A percentile compares a stretch with the other conserved stretches of the same genome.
Evolutionary conservation across 1,284 basidiomycete species (phyloP).

Genomic region (Fomitopsis schrenkii): DNA sequence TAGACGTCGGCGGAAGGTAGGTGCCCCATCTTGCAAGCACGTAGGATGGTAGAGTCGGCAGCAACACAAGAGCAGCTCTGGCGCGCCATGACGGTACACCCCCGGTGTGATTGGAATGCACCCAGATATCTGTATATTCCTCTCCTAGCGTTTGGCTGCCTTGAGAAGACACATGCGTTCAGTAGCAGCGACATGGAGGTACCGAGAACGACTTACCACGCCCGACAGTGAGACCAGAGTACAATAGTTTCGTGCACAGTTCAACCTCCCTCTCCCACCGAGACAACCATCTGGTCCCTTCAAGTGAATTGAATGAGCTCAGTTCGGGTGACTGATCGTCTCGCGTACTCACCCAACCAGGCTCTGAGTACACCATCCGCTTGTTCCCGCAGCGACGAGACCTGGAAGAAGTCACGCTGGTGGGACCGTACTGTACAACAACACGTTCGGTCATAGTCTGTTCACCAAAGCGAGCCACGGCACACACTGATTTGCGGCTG

Average conservation of each 20-base stretch:
- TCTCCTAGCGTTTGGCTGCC: slow-evolving; percentile 85
- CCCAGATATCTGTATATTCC: slow-evolving; percentile 88
- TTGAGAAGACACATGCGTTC: slow-evolving; percentile 21
- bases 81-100: slow-evolving; percentile 38
- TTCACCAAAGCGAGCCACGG: neutral
- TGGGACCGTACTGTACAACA: slow-evolving; percentile 69
- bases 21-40: slow-evolving; percentile 49
- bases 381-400: slow-evolving; percentile 72
- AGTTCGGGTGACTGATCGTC: neutral
- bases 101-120: slow-evolving; percentile 44
- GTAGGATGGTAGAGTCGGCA: slow-evolving; percentile 63
- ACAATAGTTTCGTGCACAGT: slow-evolving; percentile 64
- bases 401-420: slow-evolving; percentile 80
- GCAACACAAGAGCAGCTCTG: slow-evolving; percentile 56
- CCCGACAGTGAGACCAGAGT: slow-evolving; percentile 76
- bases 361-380: slow-evolving; percentile 72
- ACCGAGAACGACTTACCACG: slow-evolving; percentile 44
- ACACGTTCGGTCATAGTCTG: neutral
- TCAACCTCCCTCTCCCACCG: slow-evolving; percentile 81
- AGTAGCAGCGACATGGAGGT: neutral
- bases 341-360: slow-evolving; percentile 60
- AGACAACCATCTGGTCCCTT: slow-evolving; percentile 85
- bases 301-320: slow-evolving; percentile 3
- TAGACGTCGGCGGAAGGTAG: slow-evolving; percentile 30
- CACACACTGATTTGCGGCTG: slow-evolving; percentile 84